phyloP scores from a whole-genome alignment of 805 yeast genomes.

The Yamadazyma takamatsuzukensis region DNA sequence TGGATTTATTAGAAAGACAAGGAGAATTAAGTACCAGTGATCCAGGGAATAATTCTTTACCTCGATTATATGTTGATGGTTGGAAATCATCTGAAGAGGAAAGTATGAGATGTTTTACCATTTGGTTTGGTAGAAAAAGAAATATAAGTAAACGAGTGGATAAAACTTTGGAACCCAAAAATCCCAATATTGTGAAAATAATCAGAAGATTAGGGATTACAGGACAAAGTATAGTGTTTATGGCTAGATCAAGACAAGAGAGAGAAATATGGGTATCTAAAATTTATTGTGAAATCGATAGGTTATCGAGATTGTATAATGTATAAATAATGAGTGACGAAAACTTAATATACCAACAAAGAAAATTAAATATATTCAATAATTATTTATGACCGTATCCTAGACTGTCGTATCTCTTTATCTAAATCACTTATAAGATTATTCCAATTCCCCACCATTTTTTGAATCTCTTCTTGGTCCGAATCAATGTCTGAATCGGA shows the following conservation, averaged over 20 bases:
- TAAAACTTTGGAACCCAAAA: conserved; percentile 19
- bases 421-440: conserved; percentile 8
- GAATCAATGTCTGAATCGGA: conserved; percentile 20
- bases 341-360: too few species aligned
- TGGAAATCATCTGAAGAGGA: conserved; percentile 82
- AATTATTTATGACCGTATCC: too few species aligned
- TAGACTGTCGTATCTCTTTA: conserved; percentile 5
- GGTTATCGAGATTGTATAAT: conserved; percentile 22
- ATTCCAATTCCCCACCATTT: conserved; percentile 7
- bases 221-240: conserved; percentile 67
- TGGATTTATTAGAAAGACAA: conserved; percentile 50
- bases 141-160: conserved; percentile 24
- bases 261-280: conserved; percentile 75
- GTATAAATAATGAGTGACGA: conserved; percentile 3
- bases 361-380: too few species aligned
- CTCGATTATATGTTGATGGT: conserved; percentile 77
- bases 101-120: conserved; percentile 67
- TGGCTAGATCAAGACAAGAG: conserved; percentile 79
- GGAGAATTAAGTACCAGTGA: conserved; percentile 43
- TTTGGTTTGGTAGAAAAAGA: conserved; percentile 77
- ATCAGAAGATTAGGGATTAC: conserved; percentile 58
- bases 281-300: conserved; percentile 43
- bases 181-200: conserved; percentile 44
- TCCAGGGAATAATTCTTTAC: conserved; percentile 58
- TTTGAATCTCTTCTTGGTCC: conserved; percentile 16